phyloP scores from a whole-genome alignment of 2,329 filamentous ascomycete species.

The Onygenales sp. region DNA sequence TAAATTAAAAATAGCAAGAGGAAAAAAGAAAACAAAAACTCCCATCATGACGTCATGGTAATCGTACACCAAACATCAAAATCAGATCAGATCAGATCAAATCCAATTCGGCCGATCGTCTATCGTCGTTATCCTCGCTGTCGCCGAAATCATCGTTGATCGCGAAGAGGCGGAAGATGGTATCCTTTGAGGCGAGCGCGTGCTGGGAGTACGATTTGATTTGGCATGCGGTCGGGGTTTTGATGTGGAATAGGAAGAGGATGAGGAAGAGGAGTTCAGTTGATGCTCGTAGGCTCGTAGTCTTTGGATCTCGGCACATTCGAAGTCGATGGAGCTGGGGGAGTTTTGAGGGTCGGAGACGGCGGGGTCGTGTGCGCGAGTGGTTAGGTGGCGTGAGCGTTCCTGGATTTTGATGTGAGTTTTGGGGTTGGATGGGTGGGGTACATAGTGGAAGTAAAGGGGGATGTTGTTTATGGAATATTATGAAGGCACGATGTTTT shows the following conservation, averaged over 20 bases:
- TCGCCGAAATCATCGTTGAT: not conserved
- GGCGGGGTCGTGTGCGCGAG: constrained; percentile 19
- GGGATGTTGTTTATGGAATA: not conserved
- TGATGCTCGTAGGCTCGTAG: not conserved
- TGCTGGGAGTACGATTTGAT: too few species aligned
- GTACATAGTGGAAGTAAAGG: too few species aligned
- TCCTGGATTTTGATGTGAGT: constrained; percentile 11
- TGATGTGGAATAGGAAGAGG: too few species aligned
- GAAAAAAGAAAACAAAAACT: too few species aligned
- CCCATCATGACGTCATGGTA: too few species aligned
- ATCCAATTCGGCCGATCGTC: not conserved
- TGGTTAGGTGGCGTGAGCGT: constrained; percentile 16
- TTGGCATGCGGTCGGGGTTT: too few species aligned
- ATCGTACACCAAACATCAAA: not conserved
- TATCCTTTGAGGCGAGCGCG: not conserved
- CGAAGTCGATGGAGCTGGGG: constrained; percentile 20
- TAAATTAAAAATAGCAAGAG: too few species aligned
- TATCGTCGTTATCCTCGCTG: not conserved
- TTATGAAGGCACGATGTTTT: not conserved
- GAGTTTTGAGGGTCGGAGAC: constrained; percentile 17
- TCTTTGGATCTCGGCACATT: constrained; percentile 15
- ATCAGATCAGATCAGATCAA: not conserved
- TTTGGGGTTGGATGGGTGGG: not conserved
- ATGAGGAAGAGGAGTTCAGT: too few species aligned
- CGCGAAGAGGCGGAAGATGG: not conserved